Evolutionary conservation across 192 early-diverging fungal species (phyloP).

Genomic region (Pilaira anomala): DNA sequence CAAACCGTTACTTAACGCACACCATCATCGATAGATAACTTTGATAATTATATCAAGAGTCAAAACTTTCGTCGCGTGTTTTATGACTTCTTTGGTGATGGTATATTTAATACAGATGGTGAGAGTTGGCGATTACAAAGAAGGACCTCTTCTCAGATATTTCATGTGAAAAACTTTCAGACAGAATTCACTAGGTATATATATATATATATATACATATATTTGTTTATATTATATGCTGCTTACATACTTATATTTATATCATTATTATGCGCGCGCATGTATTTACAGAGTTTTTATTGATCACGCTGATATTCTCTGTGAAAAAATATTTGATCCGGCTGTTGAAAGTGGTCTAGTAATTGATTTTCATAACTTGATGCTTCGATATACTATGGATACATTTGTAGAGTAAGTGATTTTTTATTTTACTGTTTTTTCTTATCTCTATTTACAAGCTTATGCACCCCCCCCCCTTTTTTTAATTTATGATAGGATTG

Average conservation of each 20-base stretch:
- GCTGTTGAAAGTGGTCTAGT: slow-evolving; percentile 24
- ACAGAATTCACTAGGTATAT: slow-evolving; percentile 33
- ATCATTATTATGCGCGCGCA: no score
- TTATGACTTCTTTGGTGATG: slow-evolving; percentile 56
- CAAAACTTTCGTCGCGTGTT: slow-evolving; percentile 38
- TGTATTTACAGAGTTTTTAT: slow-evolving; percentile 31
- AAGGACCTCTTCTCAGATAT: slow-evolving; percentile 40
- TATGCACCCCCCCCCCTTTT: no score
- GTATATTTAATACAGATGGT: slow-evolving; percentile 71
- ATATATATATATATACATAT: background rate
- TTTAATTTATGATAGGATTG: slow-evolving; percentile 23
- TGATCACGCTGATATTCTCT: slow-evolving; percentile 19
- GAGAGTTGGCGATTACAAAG: slow-evolving; percentile 57
- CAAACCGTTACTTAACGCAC: background rate
- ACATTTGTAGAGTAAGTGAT: slow-evolving; percentile 42
- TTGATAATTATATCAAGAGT: slow-evolving; percentile 36
- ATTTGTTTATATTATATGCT: background rate
- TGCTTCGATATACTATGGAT: slow-evolving; percentile 48
- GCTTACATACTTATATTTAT: no score
- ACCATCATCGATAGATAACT: slow-evolving; percentile 17
- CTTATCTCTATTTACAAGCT: no score
- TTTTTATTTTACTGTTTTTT: no score
- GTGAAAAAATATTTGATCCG: slow-evolving; percentile 19
- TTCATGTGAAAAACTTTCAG: slow-evolving; percentile 35
- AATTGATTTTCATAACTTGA: slow-evolving; percentile 43